Evolutionary conservation across 225 moss, liverwort and hornwort species (phyloP).

Genomic region (Anthoceros angustus): DNA sequence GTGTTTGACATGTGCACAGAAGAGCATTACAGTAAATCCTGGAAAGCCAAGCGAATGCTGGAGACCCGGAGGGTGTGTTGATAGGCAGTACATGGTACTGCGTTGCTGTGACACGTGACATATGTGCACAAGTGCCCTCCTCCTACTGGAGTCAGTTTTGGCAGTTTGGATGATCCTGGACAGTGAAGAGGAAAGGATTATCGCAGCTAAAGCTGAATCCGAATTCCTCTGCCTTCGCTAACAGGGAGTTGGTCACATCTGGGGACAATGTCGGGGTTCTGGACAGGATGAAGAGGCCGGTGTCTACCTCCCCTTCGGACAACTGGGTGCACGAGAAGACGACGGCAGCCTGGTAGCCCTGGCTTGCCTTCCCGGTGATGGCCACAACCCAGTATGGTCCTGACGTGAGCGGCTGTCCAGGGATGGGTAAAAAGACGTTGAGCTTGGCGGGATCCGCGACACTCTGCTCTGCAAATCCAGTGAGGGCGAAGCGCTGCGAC

Average conservation of each 20-base stretch:
- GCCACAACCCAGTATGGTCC: slow-evolving; percentile 1
- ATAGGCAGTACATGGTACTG: too few species aligned
- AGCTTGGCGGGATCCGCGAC: background rate
- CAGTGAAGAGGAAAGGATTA: background rate
- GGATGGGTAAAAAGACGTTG: background rate
- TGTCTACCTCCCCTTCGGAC: background rate
- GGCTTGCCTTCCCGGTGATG: background rate
- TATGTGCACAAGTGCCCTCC: too few species aligned
- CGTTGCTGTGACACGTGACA: too few species aligned
- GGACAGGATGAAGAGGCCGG: background rate
- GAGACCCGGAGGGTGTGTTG: too few species aligned
- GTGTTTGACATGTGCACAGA: too few species aligned
- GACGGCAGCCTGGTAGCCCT: slow-evolving; percentile 1
- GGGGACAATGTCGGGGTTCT: background rate
- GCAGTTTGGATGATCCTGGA: background rate
- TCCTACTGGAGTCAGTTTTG: background rate
- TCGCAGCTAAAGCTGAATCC: background rate
- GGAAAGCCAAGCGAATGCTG: too few species aligned
- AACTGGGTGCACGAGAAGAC: slow-evolving; percentile 1
- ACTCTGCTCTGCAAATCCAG: background rate
- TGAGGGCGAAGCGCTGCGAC: background rate
- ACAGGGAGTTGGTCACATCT: background rate
- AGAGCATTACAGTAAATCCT: too few species aligned
- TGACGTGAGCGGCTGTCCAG: background rate
- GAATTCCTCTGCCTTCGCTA: background rate